Base-by-base conservation (phyloP, 768 basidiomycete genomes). In the Sarcodon sp. region DNA sequence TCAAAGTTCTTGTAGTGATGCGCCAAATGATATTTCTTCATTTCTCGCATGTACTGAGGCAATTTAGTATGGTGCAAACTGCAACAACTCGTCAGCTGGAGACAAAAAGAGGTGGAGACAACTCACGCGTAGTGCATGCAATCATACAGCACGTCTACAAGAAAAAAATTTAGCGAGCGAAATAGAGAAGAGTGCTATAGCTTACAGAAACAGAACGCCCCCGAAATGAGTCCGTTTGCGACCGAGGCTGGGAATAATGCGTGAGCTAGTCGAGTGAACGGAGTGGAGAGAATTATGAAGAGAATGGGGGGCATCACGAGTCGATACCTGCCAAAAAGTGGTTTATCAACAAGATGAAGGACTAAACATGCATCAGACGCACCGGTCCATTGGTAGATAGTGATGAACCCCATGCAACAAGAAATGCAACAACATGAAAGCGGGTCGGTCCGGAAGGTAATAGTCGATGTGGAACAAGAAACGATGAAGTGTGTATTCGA, bases 1-100 rank as follows among this genome's bases (percentile, higher is more conserved):
- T 96, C 91, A 62, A 90, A 94, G 69, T 96, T 94, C 67, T 96
- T 96, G 72, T 94, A 96, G 63, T 97, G 94, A 60, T 97, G 93
- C 6, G 90, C 92, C 53, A 99, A 76, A 58, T 99, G 96, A 60
- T 97, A 98, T 61, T 87, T 87, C 72, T 99, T 99, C 86, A 88
- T 85, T 61, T 91, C 84, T 50, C 73, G 75, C 66, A 98, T 63
- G 66, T 97, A 96, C 34, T 80, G 69, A 3, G 91, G 90, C 18
- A 94, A 77, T 55, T 71, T 79, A 3, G 87, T 83, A 66, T 96
- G 91, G 61, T 94, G 92, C 49, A 92, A 71, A 18, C 82, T 79
- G 54, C 33, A 51, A 41, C 27, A 45, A 54, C 51, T 48, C 49
- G 49, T 46, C 39, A 59, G 11, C 16, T 43, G 33, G 15, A 27